A percentile compares a stretch with the other conserved stretches of the same genome.
Evolutionary conservation across 441 rosid species (phyloP).

Genomic region (Pelargonium cotyledonis): DNA sequence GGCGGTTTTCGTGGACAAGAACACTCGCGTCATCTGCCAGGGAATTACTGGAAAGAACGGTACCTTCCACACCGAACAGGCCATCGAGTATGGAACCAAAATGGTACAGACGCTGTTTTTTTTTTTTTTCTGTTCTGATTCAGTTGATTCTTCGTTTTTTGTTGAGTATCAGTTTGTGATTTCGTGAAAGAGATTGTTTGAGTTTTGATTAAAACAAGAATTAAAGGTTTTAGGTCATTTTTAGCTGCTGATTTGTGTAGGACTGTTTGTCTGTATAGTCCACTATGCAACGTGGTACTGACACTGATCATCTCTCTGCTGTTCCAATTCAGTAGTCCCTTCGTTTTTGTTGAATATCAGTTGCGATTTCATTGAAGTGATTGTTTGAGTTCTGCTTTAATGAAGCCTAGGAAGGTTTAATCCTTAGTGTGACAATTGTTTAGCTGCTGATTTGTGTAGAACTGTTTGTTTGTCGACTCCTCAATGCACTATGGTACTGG

Average conservation of each 20-base stretch:
- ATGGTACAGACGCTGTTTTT: conserved; percentile 40
- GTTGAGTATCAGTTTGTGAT: not conserved
- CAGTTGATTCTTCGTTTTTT: not conserved
- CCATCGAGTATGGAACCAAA: conserved; percentile 96
- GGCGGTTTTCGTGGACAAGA: conserved; percentile 86
- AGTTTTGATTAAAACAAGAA: too few species aligned
- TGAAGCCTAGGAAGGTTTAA: not conserved
- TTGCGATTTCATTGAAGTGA: not conserved
- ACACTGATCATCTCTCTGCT: too few species aligned
- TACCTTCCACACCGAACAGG: conserved; percentile 95
- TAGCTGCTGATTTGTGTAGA: not conserved
- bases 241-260: too few species aligned
- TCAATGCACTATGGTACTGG: not conserved
- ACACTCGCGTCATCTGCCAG: conserved; percentile 82
- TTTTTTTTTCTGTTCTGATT: not conserved
- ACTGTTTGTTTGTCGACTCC: conserved; percentile 1
- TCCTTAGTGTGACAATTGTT: not conserved
- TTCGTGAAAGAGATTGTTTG: too few species aligned
- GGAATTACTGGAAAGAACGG: conserved; percentile 97
- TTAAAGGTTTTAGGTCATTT: too few species aligned
- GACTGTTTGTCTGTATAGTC: too few species aligned
- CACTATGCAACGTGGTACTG: too few species aligned
- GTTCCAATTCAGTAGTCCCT: too few species aligned
- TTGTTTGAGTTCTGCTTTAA: not conserved
- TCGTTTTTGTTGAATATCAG: not conserved